These are phyloP conservation scores for Candida bentonensis DNA, from an alignment of 805 yeast genomes.

Conservation along the genomic window DNA sequence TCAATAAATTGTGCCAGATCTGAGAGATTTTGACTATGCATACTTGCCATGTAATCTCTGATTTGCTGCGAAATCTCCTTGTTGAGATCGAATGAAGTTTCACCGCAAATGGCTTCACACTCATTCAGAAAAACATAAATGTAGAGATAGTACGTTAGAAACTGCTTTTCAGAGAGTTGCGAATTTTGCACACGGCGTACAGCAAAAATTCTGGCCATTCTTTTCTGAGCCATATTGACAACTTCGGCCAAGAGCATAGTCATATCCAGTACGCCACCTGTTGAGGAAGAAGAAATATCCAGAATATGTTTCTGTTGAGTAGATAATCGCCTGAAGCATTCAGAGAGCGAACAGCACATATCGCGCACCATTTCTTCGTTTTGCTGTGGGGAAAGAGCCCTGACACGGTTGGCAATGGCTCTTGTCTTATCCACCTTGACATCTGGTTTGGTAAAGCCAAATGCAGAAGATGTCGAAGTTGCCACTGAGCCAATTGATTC, in stretches of 20 bases:
- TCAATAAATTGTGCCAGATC: constrained; percentile 38
- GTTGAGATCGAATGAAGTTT: constrained; percentile 43
- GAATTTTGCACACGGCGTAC: constrained; percentile 66
- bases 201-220: constrained; percentile 63
- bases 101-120: constrained; percentile 73
- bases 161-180: constrained; percentile 40
- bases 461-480: neutral
- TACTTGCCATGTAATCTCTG: constrained; percentile 39
- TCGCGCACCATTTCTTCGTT: constrained; percentile 55
- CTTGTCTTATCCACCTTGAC: neutral
- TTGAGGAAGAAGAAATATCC: constrained; percentile 45
- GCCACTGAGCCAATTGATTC: neutral
- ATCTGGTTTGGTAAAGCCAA: constrained; percentile 18
- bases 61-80: constrained; percentile 57
- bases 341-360: constrained; percentile 52
- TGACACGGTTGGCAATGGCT: constrained; percentile 31
- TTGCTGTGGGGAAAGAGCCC: constrained; percentile 56
- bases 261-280: constrained; percentile 43
- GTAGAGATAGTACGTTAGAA: constrained; percentile 51
- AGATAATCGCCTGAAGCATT: constrained; percentile 58
- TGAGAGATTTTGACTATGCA: constrained; percentile 38
- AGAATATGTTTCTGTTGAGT: constrained; percentile 67
- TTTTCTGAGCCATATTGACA: constrained; percentile 55
- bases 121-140: constrained; percentile 61
- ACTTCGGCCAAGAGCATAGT: constrained; percentile 50